A percentile compares a stretch with the other conserved stretches of the same genome.
Conservation (phyloP, 2,329 filamentous ascomycete genomes). For the Curvularia eragrostidis region DNA sequence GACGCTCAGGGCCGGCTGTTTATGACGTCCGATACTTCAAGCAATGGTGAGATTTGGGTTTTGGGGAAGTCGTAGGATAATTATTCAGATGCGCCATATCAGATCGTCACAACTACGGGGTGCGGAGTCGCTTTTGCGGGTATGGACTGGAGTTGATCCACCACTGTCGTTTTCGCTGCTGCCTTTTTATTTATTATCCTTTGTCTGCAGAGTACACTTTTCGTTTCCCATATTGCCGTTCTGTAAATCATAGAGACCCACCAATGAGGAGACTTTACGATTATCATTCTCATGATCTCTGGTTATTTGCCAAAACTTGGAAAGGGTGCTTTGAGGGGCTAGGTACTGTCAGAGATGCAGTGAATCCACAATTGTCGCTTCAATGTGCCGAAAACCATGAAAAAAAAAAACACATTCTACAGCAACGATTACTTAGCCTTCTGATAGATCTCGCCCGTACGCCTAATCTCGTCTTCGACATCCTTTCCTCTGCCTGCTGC, state of each 20-base stretch:
- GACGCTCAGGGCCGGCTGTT: slow-evolving; percentile 62
- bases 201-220: not conserved
- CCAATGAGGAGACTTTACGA: not conserved
- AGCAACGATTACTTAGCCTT: not conserved
- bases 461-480: slow-evolving; percentile 54
- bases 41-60: slow-evolving; percentile 42
- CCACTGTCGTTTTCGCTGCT: not conserved
- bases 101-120: not conserved
- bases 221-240: not conserved
- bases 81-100: too few species aligned
- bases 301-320: not conserved
- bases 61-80: slow-evolving; percentile 37
- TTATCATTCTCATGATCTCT: not conserved
- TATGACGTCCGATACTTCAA: slow-evolving; percentile 54
- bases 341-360: not conserved
- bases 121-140: not conserved
- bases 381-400: not conserved
- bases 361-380: not conserved
- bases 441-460: slow-evolving; percentile 58
- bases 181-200: not conserved
- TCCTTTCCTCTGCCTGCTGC: slow-evolving; percentile 57
- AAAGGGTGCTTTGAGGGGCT: not conserved
- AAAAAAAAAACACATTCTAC: too few species aligned
- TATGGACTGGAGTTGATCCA: not conserved
- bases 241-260: not conserved